These are phyloP conservation scores for Mimosa bimucronata DNA, from an alignment of 306 rosid species.

Conservation along the genomic window DNA sequence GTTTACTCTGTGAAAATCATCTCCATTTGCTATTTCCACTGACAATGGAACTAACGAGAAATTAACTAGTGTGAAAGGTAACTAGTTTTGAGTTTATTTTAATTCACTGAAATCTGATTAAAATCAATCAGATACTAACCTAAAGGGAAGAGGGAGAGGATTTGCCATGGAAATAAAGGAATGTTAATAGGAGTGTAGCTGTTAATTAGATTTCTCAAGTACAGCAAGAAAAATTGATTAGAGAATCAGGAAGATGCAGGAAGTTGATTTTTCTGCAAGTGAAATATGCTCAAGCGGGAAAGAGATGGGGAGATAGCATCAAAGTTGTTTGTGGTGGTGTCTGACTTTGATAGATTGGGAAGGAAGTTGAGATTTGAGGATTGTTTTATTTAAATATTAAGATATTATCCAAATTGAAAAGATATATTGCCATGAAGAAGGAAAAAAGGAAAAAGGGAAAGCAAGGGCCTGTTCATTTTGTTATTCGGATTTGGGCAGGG, in stretches of 20 bases:
- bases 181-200: background rate
- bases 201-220: constrained; percentile 13
- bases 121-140: constrained; percentile 51
- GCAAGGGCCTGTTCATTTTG: background rate
- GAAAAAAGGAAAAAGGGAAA: too few relatives aligned
- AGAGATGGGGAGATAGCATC: too few relatives aligned
- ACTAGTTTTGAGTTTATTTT: constrained; percentile 25
- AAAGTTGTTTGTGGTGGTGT: constrained; percentile 8
- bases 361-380: background rate
- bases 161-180: constrained; percentile 61
- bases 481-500: too few relatives aligned
- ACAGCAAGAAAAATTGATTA: constrained; percentile 2
- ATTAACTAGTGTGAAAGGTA: background rate
- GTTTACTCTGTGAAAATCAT: too few relatives aligned
- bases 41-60: constrained; percentile 31
- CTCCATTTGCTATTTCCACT: too few relatives aligned
- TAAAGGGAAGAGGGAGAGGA: constrained; percentile 52
- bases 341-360: constrained; percentile 20
- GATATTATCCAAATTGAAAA: background rate
- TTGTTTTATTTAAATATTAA: constrained; percentile 18
- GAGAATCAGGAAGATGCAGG: constrained; percentile 22
- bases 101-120: background rate
- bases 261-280: constrained; percentile 30
- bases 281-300: background rate
- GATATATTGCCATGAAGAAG: too few relatives aligned